Conservation (phyloP, 1,284 basidiomycete species). For the Schizophyllum commune region DNA sequence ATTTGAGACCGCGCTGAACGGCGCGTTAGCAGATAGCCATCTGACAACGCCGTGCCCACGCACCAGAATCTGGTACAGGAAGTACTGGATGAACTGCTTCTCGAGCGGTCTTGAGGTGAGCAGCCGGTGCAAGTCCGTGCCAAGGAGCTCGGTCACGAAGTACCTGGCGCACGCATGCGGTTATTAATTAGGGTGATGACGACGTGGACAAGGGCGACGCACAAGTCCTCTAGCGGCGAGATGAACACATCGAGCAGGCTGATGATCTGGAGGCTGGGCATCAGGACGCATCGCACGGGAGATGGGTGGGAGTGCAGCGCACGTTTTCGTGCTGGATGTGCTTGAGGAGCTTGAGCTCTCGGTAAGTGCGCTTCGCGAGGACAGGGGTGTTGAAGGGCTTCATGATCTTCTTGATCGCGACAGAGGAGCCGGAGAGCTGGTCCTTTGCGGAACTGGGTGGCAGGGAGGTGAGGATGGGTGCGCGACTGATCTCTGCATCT, state of each 20-base stretch:
- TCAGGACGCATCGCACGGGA: conserved; percentile 3
- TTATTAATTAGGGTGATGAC: conserved; percentile 2
- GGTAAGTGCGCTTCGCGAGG: conserved; percentile 95
- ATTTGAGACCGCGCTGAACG: conserved; percentile 89
- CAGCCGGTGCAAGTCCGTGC: conserved; percentile 95
- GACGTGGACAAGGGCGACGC: conserved; percentile 21
- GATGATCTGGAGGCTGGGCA: conserved; percentile 68
- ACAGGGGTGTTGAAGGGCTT: conserved; percentile 97
- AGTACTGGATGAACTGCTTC: conserved; percentile 99
- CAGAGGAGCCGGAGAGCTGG: conserved; percentile 89
- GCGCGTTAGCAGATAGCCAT: conserved; percentile 4
- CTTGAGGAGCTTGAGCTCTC: conserved; percentile 97
- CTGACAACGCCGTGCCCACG: conserved; percentile 19
- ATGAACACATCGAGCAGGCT: conserved; percentile 99
- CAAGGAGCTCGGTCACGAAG: conserved; percentile 98
- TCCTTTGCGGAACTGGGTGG: conserved; percentile 86
- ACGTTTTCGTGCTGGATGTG: conserved; percentile 99
- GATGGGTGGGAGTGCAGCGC: conserved; percentile 15
- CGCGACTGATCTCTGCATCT: not conserved
- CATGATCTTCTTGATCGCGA: conserved; percentile 99
- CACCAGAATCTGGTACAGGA: conserved; percentile 96
- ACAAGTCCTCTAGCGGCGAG: conserved; percentile 96
- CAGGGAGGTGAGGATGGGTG: conserved; percentile 5
- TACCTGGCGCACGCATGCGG: conserved; percentile 47
- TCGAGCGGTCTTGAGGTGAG: conserved; percentile 95